Evolutionary conservation across 192 early-diverging fungal genomes (phyloP), one percentile per base, ranked within the genome.

Genomic region (Dissophora ornata): DNA sequence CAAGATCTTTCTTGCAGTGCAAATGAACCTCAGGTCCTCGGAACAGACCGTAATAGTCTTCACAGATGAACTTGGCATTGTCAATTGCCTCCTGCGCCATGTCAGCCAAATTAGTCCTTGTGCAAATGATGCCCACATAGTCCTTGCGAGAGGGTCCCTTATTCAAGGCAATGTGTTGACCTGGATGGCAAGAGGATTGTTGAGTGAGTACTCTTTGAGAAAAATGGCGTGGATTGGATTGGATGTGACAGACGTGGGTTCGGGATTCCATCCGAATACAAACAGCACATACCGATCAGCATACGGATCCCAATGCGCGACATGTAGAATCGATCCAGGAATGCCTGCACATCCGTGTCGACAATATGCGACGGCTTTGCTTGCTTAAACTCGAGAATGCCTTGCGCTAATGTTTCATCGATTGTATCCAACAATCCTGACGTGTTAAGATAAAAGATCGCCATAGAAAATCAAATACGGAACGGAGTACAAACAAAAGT

Each of bases 301-400:
- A 97, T 95, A 51, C 97, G 91, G 75, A 98, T 97, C n/a, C 97
- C 97, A 62, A 98, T 98, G 53, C 97, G 92, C 26, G 93, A 95
- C 89, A 97, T 92, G 82, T 98, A 97, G 84, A 98, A 98, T 34
- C 94, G 89, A 82, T 97, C 95, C 62, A 98, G 80, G 63, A 98
- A 98, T 29, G 89, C 83, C 81, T 98, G 95, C 16, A 97, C 85
- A 41, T 87, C 91, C 19, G 88, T 88, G 80, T 92, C 87, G 40
- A 93, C 85, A 16, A 70, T 46, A n/a, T 64, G 46, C 4, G 80
- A 71, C 40, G 60, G 62, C 40, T 69, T 71, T 46, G 79, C 81
- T 59, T 91, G 81, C 78, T 98, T 98, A 71, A 94, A 92, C 79
- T 98, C 95, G 30, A 93, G 84, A 40, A 98, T 92, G 47, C 97